Evolutionary conservation across 495 filamentous ascomycete species (phyloP), one percentile per base, ranked within the genome.

Genomic region (Aspergillus ellipticus): DNA sequence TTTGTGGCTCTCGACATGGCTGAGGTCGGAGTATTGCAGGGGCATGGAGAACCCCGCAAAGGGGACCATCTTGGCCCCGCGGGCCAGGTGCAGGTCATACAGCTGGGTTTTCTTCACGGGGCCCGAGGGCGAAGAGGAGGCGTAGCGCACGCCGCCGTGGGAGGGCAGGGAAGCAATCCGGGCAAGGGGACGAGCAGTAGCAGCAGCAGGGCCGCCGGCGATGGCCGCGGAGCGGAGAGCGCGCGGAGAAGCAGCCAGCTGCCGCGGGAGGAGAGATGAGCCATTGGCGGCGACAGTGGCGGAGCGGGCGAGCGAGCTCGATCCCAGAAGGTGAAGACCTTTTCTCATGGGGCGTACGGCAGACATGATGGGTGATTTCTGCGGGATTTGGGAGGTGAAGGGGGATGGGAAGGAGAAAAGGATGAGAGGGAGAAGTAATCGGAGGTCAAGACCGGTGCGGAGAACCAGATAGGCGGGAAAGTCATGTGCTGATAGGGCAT

Each of bases 1-100:
- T 56, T 83, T 74, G 74, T 98, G 94, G 58, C 89, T 93, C 47
- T 88, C 85, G 49, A 79, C 79, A 59, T 96, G 83, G 64, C 83
- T 82, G 56, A 89, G 77, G 57, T 85, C 85, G 21, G 77, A 66
- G 73, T 97, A 98, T 60, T 92, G 86, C 22, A 98, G 82, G 16
- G 94, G 95, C 94, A 98, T 97, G 51, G 80, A 78, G 75, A 85
- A 97, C 58, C 92, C 92, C 53, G 88, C 93, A 67, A 96, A 98
- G n/a, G 89, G 89, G 52, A 97, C 92, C 86, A 98, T 96, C 73
- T 95, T 96, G 41, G 81, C 94, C 60, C 90, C 90, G 66, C 89
- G 73, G 29, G 75, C 72, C 50, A 90, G 59, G 69, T 98, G 93
- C 21, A 97, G 75, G 62, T 92, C 85, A 74, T 95, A 86, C 39